Evolutionary conservation across 352 stramenopile species (phyloP), one percentile per base, ranked within the genome.

Genomic region (Phytophthora pistaciae): DNA sequence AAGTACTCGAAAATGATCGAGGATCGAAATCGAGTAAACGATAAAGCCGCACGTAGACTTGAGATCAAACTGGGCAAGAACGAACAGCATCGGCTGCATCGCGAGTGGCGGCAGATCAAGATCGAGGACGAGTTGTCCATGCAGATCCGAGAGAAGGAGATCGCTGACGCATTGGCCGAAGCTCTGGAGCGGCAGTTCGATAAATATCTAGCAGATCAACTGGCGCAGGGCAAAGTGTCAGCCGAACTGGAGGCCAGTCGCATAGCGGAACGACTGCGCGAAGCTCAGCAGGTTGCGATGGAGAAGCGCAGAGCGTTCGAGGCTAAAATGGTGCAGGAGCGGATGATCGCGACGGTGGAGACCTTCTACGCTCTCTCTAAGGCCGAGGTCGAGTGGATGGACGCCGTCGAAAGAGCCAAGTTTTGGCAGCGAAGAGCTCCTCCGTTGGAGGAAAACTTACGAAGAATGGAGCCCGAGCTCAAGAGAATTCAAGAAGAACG

Each of bases 1-100:
- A 93, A 93, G 50, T 95, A 93, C 53, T 76, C 87, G 3, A 81
- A 88, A 48, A 86, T 92, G 76, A 52, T 90, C 3, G 83, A 90
- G 9, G 86, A 94, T 27, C 70, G 80, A 1, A 87, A 83, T 40
- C 74, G 77, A n/a, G 52, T 80, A 8, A 92, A 86, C 31, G 85
- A 92, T 42, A 92, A 90, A 54, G 83, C 80, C 0, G 84, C 84
- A 3, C 85, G 88, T 5, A 83, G 88, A 2, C 70, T 92, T 2
- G 86, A 95, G 56, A 95, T 95, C 53, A 95, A 95, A 58, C 60
- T 82, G 3, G 84, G 86, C 16, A 95, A 95, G 67, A 90, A 91
- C 21, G 88, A 95, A 33, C 85, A 93, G 56, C 86, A 94, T 57
- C 80, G 86, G 5, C 57, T 95, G 2, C 76, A 93, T 54, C 80